Evolutionary conservation across 768 basidiomycete genomes (phyloP).

Genomic region (Mycena alexandri): DNA sequence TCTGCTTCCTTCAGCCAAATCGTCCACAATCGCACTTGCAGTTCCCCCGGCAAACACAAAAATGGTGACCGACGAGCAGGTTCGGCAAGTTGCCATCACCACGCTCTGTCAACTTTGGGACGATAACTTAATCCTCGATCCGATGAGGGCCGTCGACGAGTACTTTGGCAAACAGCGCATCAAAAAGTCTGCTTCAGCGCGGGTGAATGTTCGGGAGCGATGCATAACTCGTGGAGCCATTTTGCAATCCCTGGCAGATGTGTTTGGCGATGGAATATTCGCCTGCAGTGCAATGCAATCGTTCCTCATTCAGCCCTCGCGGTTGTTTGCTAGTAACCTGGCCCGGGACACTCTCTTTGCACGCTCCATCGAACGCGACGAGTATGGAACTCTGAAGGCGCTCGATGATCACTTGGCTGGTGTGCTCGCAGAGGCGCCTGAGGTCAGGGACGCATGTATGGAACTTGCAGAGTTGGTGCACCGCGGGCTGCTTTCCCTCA

Average conservation of each 20-base stretch:
- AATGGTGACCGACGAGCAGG: not conserved
- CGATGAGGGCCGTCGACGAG: not conserved
- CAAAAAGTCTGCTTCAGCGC: not conserved
- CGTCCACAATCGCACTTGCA: not conserved
- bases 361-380: not conserved
- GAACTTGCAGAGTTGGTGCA: too few relatives aligned
- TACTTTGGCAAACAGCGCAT: not conserved
- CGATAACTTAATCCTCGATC: not conserved
- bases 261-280: not conserved
- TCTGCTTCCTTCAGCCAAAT: too few relatives aligned
- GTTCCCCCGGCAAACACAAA: not conserved
- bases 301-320: not conserved
- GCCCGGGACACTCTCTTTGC: not conserved
- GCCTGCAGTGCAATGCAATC: not conserved
- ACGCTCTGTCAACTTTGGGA: constrained; percentile 3
- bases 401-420: too few relatives aligned
- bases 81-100: not conserved
- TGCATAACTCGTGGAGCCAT: not conserved
- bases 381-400: too few relatives aligned
- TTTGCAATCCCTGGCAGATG: not conserved
- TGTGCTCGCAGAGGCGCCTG: too few relatives aligned
- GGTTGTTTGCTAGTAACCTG: not conserved
- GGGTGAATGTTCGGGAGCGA: not conserved
- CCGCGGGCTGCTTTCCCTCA: too few relatives aligned
- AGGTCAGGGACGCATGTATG: too few relatives aligned